Evolutionary conservation across 352 stramenopile genomes (phyloP), one percentile per base, ranked within the genome.

Genomic region (Blastocystis sp.): DNA sequence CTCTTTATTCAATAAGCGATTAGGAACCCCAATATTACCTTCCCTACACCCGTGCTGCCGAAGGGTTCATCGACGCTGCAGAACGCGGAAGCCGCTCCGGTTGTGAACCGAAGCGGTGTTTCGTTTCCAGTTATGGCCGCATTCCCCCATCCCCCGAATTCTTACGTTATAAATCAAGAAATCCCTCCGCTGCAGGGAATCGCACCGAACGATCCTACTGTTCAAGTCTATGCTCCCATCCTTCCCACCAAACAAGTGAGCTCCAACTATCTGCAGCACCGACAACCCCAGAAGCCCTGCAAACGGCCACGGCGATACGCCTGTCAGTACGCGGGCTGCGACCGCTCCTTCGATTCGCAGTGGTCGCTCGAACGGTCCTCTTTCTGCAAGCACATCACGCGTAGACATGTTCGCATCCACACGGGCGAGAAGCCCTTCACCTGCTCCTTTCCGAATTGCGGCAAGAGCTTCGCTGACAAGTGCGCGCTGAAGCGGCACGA

Each of bases 401-500:
- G 2, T 71, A 88, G 78, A 77, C 78, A 88, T 79, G 66, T 88
- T 60, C 21, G 78, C 34, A 78, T 64, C 40, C 78, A 88, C 43
- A 88, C 78, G 24, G 78, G 78, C n/a, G 78, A 88, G 52, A 88
- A 88, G 65, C 78, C 78, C 10, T 88, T 69, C 45, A 38, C 21
- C 3, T 88, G 78, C 48, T 77, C 78, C 52, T 88, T 68, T 63
- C 78, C 78, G 21, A 52, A 81, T 28, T 89, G 82, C 48, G 71
- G 62, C 9, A 84, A 89, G 43, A 65, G 63, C 38, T 90, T 89
- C 48, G 60, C 89, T 3, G 76, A 90, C 43, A 89, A 89, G 62
- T 89, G 89, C 76, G 80, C 68, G 38, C 68, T 90, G 42, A 89
- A 89, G 42, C 89, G 89, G 40, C 89, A 90, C 40, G 89, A 90